Conservation (phyloP, 305 asterid genomes). For the Fraxinus greggii region DNA sequence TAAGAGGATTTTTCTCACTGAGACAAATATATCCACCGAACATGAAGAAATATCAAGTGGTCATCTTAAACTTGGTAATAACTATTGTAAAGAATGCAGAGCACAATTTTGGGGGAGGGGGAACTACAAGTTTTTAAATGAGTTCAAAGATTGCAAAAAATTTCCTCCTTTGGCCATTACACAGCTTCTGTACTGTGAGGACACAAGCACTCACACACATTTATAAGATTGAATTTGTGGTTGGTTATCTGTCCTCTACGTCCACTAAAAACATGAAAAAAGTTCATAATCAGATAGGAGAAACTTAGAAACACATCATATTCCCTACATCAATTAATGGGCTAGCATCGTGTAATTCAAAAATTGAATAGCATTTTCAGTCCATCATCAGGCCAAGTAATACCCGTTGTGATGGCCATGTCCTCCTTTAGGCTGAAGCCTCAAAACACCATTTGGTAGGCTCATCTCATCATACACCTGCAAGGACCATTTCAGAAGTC, state of each 20-base stretch:
- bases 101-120: not conserved
- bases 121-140: not conserved
- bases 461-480: conserved; percentile 93
- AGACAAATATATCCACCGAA: not conserved
- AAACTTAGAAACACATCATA: not conserved
- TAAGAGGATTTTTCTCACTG: not conserved
- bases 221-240: not conserved
- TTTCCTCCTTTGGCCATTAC: not conserved
- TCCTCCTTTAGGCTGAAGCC: conserved; percentile 97
- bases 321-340: not conserved
- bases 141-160: not conserved
- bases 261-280: not conserved
- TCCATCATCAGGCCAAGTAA: conserved; percentile 16
- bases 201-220: not conserved
- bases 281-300: not conserved
- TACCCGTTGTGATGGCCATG: conserved; percentile 97
- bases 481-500: not conserved
- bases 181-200: not conserved
- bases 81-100: not conserved
- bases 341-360: not conserved
- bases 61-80: not conserved
- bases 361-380: not conserved
- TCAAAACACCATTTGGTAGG: conserved; percentile 87
- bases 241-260: not conserved
- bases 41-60: not conserved